Evolutionary conservation across 2,329 filamentous ascomycete species (phyloP).

Genomic region (Monilinia fructicola): DNA sequence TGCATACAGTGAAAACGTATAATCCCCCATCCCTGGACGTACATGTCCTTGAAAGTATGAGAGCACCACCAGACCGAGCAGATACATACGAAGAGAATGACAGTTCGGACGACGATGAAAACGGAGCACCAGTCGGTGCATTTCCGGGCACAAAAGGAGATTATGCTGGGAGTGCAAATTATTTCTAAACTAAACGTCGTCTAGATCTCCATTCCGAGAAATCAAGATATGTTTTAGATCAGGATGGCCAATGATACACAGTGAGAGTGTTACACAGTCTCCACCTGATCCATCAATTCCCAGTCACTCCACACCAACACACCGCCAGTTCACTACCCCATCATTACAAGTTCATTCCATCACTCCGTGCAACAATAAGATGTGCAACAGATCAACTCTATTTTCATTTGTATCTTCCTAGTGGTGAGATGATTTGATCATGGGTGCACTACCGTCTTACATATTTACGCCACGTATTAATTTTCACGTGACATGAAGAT

Average conservation of each 20-base stretch:
- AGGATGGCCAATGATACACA: not conserved
- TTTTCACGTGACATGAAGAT: constrained; percentile 1
- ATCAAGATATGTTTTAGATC: not conserved
- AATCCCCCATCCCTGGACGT: constrained; percentile 63
- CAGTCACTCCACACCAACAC: constrained; percentile 14
- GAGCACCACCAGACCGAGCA: constrained; percentile 50
- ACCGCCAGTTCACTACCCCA: constrained; percentile 9
- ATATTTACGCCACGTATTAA: constrained; percentile 19
- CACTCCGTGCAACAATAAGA: constrained; percentile 24
- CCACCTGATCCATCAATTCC: not conserved
- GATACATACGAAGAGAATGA: constrained; percentile 46
- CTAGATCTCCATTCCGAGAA: not conserved
- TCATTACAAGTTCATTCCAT: constrained; percentile 1
- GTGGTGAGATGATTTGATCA: constrained; percentile 19
- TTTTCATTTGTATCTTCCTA: not conserved
- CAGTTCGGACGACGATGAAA: constrained; percentile 46
- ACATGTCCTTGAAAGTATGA: constrained; percentile 62
- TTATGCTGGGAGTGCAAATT: constrained; percentile 40
- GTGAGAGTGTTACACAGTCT: constrained; percentile 16
- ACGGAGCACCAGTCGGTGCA: constrained; percentile 45
- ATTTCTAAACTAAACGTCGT: constrained; percentile 30
- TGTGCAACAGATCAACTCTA: constrained; percentile 19
- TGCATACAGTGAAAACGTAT: constrained; percentile 71
- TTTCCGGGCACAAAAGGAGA: constrained; percentile 51
- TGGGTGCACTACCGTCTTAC: constrained; percentile 16